Conservation (phyloP, 2,329 filamentous ascomycete genomes). For the Aspergillus awamori region DNA sequence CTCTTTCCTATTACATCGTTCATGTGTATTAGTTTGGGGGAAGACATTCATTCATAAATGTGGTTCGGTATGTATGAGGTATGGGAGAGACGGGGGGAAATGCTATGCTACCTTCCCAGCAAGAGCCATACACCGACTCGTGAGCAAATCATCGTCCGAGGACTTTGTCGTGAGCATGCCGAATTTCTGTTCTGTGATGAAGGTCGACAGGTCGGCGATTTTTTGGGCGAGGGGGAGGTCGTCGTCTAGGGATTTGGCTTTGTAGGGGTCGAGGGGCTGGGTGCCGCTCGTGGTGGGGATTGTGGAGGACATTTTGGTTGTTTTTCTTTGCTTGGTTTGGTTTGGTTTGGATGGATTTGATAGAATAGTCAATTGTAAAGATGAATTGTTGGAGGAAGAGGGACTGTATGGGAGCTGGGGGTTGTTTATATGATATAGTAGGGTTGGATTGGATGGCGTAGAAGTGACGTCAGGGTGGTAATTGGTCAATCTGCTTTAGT, state of each 20-base stretch:
- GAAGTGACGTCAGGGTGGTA: constrained; percentile 21
- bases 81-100: too few relatives aligned
- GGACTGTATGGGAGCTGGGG: not conserved
- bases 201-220: constrained; percentile 71
- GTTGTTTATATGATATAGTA: constrained; percentile 10
- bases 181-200: constrained; percentile 75
- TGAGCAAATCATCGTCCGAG: constrained; percentile 65
- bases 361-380: not conserved
- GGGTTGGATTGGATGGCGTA: constrained; percentile 18
- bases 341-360: too few relatives aligned
- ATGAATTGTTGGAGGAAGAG: not conserved
- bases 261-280: constrained; percentile 77
- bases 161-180: constrained; percentile 82
- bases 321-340: not conserved
- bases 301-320: constrained; percentile 43
- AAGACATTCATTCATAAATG: too few relatives aligned
- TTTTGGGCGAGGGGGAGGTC: constrained; percentile 74
- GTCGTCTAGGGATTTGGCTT: constrained; percentile 74
- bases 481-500: not conserved
- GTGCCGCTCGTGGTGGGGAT: constrained; percentile 56
- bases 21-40: too few relatives aligned
- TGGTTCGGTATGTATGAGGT: too few relatives aligned
- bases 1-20: constrained; percentile 62
- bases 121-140: constrained; percentile 84
- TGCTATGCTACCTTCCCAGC: constrained; percentile 66